Percentiles rank a stretch among this genome's conserved stretches.
Conservation (phyloP, 1,284 basidiomycete species). For the Ustilago nuda region DNA sequence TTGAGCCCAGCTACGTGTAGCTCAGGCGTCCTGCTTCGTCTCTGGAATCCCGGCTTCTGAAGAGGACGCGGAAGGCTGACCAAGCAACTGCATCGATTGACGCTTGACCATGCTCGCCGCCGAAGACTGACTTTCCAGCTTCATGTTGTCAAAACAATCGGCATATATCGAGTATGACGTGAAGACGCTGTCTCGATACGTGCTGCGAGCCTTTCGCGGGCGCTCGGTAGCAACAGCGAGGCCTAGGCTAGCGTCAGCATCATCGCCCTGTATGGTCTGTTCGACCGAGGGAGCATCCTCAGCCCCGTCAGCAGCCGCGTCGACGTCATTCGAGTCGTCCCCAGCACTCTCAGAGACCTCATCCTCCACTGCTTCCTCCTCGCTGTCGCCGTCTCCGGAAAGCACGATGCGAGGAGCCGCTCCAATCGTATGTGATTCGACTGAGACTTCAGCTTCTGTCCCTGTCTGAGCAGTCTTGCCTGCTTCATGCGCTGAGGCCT, state of each 20-base stretch:
- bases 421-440: conserved; percentile 1
- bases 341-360: conserved; percentile 17
- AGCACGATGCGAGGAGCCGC: conserved; percentile 37
- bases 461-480: background rate
- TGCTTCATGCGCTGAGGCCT: background rate
- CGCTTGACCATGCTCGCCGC: conserved; percentile 53
- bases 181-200: conserved; percentile 51
- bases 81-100: conserved; percentile 32
- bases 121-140: conserved; percentile 48
- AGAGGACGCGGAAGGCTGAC: conserved; percentile 5
- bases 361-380: conserved; percentile 14
- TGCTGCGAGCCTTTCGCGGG: conserved; percentile 28
- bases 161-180: conserved; percentile 56
- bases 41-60: background rate
- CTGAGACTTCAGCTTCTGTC: background rate
- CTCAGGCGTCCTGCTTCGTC: conserved; percentile 11
- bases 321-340: conserved; percentile 28
- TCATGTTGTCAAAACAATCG: conserved; percentile 52
- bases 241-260: background rate
- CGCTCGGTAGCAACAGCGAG: conserved; percentile 20
- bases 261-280: background rate
- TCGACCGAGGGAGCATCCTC: background rate
- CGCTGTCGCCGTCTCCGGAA: conserved; percentile 23
- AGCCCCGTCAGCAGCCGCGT: background rate
- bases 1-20: background rate